Conservation (phyloP, 768 basidiomycete genomes). For the Leccinellum luteum region DNA sequence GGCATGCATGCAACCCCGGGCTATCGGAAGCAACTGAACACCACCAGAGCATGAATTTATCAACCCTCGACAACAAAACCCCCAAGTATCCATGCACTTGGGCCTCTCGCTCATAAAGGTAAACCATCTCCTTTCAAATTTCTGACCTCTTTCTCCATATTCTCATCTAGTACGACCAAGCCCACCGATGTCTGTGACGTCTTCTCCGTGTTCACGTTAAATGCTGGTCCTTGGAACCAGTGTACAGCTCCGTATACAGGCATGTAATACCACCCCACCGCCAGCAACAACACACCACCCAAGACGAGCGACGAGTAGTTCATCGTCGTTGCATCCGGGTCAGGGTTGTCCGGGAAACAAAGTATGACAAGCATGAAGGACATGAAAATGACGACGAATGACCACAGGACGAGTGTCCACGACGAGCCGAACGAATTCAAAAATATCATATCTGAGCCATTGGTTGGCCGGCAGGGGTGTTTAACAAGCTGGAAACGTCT, state of each 20-base stretch:
- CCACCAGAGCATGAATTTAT: no score
- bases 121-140: not conserved
- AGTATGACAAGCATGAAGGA: conserved; percentile 57
- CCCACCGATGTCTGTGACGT: not conserved
- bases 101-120: not conserved
- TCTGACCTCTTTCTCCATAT: not conserved
- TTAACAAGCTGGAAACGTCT: conserved; percentile 38
- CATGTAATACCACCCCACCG: conserved; percentile 62
- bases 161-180: not conserved
- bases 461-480: conserved; percentile 35
- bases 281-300: conserved; percentile 53
- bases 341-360: conserved; percentile 56
- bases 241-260: conserved; percentile 64
- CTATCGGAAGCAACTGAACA: no score
- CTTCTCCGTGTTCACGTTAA: conserved; percentile 33
- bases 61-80: no score
- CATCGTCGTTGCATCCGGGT: conserved; percentile 49
- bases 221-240: conserved; percentile 66
- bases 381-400: conserved; percentile 63
- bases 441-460: conserved; percentile 36
- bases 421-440: conserved; percentile 39
- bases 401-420: conserved; percentile 49
- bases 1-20: no score
- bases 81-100: not conserved
- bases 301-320: conserved; percentile 70